Evolutionary conservation across 2,329 filamentous ascomycete genomes (phyloP), one percentile per base, ranked within the genome.

Genomic region (Neonectria punicea): DNA sequence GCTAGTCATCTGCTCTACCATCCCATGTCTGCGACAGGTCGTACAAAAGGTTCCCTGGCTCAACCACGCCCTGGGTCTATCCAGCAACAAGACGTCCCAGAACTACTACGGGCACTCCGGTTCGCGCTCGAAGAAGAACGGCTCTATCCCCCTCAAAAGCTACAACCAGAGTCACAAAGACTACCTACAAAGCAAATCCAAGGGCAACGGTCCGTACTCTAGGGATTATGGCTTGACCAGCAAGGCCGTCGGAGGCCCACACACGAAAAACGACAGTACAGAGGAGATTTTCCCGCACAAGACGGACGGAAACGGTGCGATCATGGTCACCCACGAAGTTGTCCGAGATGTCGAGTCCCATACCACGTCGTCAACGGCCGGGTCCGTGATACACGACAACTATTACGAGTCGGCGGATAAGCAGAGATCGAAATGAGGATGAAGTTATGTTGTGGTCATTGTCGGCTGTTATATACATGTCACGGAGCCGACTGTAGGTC

Each of bases 1-100:
- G n/a, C 71, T 79, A 3, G 69, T 80, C 9, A 68, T 76, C 20
- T 78, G 75, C 66, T 75, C 77, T 6, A 76, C 72, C 50, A 75
- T 78, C 25, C 77, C 75, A 3, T 78, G 76, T 6, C 60, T 78
- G 7, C 70, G 74, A 49, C 74, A 75, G 34, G 65, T 77, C 20
- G 67, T 73, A n/a, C 66, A 73, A 8, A 73, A 70, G 63, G 70
- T 76, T 25, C 76, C 75, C 2, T 70, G 67, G 32, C 69, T 78
- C 55, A 77, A 73, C 61, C 75, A 66, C 41, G 67, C 72, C 10
- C 69, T 78, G 22, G 75, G 75, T 5, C 60, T 78, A 4, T 76
- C 75, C 13, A 65, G 61, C 43, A 49, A 54, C 61, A 65, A 67
- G 53, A 54, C 50, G 5, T 70, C 69, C 1, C 63, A 66, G 11